These are phyloP conservation scores for Fusarium sp. DNA, from an alignment of 2,329 filamentous ascomycete species.

Conservation along the genomic window DNA sequence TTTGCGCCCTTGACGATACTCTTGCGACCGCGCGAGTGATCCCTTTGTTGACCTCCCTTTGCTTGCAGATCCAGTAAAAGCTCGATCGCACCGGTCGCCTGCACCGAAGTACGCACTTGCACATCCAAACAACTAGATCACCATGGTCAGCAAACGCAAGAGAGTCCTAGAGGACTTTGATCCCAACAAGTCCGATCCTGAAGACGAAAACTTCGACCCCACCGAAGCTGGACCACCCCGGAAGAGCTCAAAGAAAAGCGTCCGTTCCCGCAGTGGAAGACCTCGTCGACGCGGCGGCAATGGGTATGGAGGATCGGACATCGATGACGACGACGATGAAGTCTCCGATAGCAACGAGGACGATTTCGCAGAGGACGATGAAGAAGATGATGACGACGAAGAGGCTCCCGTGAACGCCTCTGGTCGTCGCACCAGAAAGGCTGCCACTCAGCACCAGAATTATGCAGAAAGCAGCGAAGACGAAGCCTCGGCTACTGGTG, in stretches of 20 bases:
- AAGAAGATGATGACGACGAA: slow-evolving; percentile 63
- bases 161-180: slow-evolving; percentile 72
- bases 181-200: slow-evolving; percentile 76
- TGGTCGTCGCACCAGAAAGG: slow-evolving; percentile 65
- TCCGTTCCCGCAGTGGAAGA: slow-evolving; percentile 56
- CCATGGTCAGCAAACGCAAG: slow-evolving; percentile 68
- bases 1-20: slow-evolving; percentile 1
- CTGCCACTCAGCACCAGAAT: slow-evolving; percentile 61
- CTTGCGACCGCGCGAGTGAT: slow-evolving; percentile 18
- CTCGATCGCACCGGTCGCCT: slow-evolving; percentile 27
- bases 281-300: slow-evolving; percentile 56
- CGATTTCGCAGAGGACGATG: slow-evolving; percentile 64
- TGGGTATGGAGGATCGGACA: slow-evolving; percentile 73
- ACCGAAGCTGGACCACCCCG: slow-evolving; percentile 60
- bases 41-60: slow-evolving; percentile 39
- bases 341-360: slow-evolving; percentile 67
- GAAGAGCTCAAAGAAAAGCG: slow-evolving; percentile 60
- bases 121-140: background rate
- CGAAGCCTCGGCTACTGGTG: slow-evolving; percentile 53
- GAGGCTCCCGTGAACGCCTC: slow-evolving; percentile 62
- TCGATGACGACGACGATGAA: slow-evolving; percentile 71
- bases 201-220: slow-evolving; percentile 77
- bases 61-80: slow-evolving; percentile 32
- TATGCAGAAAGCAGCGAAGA: slow-evolving; percentile 65
- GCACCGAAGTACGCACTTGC: slow-evolving; percentile 15